Conservation (phyloP, 345 rosid species). For the Acer negundo region DNA sequence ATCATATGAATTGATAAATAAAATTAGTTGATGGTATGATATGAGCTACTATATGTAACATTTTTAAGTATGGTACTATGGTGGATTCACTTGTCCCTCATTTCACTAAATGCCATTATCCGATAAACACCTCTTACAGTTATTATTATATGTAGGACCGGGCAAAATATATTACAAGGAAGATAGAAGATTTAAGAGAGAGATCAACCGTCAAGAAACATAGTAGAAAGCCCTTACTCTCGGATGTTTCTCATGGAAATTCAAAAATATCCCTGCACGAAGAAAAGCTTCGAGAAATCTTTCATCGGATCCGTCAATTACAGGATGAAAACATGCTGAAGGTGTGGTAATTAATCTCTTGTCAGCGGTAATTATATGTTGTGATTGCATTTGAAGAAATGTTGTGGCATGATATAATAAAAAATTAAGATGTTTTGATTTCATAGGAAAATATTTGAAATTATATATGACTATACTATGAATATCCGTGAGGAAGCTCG, state of each 20-base stretch:
- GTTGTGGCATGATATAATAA: neutral
- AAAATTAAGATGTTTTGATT: neutral
- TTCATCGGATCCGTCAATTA: constrained; percentile 50
- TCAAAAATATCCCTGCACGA: constrained; percentile 37
- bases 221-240: constrained; percentile 34
- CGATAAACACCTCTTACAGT: neutral
- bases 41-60: neutral
- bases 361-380: neutral
- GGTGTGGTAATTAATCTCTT: constrained; percentile 40
- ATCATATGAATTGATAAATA: too few species aligned
- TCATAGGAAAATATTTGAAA: neutral
- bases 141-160: constrained; percentile 46
- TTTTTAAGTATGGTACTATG: neutral
- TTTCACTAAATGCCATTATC: neutral
- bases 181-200: constrained; percentile 47
- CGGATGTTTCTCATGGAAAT: constrained; percentile 32
- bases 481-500: neutral
- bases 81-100: neutral
- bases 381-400: neutral
- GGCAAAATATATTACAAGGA: constrained; percentile 49
- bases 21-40: too few species aligned
- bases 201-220: constrained; percentile 26
- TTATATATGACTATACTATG: neutral
- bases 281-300: constrained; percentile 68
- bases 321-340: constrained; percentile 56